A percentile compares a stretch with the other conserved stretches of the same genome.
phyloP scores from a whole-genome alignment of 1,284 basidiomycete genomes.

The Abortiporus biennis region DNA sequence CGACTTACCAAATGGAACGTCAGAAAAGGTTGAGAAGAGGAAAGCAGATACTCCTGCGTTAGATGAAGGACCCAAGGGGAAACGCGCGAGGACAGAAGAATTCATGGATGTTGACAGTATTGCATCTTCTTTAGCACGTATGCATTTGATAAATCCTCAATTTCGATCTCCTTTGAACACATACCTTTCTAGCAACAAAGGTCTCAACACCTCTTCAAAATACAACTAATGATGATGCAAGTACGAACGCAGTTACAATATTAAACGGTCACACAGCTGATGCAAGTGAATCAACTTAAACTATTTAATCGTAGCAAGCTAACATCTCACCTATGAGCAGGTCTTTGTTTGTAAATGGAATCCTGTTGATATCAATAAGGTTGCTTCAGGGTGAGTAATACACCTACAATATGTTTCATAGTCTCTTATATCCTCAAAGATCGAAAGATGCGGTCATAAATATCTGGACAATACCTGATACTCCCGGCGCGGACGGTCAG shows the following conservation, averaged over 20 bases:
- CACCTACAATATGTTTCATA: slow-evolving; percentile 5
- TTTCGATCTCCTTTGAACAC: not conserved
- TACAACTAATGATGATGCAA: not conserved
- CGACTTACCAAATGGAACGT: slow-evolving; percentile 8
- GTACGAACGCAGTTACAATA: slow-evolving; percentile 34
- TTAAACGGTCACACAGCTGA: slow-evolving; percentile 59
- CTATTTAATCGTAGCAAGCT: not conserved
- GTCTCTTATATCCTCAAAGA: slow-evolving; percentile 28
- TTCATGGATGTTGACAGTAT: slow-evolving; percentile 19
- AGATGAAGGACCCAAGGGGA: slow-evolving; percentile 23
- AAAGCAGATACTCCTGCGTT: slow-evolving; percentile 22
- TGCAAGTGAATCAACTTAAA: slow-evolving; percentile 29
- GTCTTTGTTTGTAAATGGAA: slow-evolving; percentile 82
- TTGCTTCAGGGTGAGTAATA: slow-evolving; percentile 73
- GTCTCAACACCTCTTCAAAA: slow-evolving; percentile 5
- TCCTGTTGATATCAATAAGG: slow-evolving; percentile 49
- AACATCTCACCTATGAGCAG: slow-evolving; percentile 29
- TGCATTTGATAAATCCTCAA: slow-evolving; percentile 6
- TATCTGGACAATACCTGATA: slow-evolving; percentile 64
- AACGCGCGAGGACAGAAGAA: slow-evolving; percentile 24
- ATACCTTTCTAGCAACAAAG: slow-evolving; percentile 7
- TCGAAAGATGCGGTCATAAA: slow-evolving; percentile 74
- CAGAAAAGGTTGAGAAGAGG: slow-evolving; percentile 26
- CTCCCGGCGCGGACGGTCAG: slow-evolving; percentile 22
- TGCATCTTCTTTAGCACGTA: slow-evolving; percentile 23